Conservation (phyloP, 306 rosid species). For the Chamaecrista fasciculata region DNA sequence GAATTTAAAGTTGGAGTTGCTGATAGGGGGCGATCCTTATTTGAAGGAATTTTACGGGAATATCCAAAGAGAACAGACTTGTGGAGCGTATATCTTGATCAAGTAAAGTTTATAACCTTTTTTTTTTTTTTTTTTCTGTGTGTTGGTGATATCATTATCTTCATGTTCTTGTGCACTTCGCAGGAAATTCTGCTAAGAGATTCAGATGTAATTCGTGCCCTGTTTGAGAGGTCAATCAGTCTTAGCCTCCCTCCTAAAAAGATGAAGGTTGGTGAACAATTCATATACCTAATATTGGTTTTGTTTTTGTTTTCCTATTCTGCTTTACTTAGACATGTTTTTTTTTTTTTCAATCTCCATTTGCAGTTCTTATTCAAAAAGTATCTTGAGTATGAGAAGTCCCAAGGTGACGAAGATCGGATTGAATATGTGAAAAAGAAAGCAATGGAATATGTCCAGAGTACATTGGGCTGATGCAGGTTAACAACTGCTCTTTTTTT, state of each 20-base stretch:
- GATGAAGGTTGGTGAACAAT: conserved; percentile 67
- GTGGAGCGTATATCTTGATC: conserved; percentile 96
- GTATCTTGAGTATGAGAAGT: conserved; percentile 78
- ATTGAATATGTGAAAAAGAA: conserved; percentile 73
- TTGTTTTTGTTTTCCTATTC: neutral
- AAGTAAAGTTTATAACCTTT: conserved; percentile 42
- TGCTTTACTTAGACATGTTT: too few relatives aligned
- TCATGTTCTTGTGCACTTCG: conserved; percentile 25
- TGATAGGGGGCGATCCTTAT: conserved; percentile 81
- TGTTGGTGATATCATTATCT: neutral
- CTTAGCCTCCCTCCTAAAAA: conserved; percentile 82
- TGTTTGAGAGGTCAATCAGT: conserved; percentile 88
- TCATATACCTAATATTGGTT: neutral
- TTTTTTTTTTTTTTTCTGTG: neutral
- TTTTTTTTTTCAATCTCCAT: conserved; percentile 1
- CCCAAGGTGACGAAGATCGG: conserved; percentile 66
- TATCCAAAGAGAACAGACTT: conserved; percentile 84
- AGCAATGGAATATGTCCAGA: conserved; percentile 81
- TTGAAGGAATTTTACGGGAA: conserved; percentile 78
- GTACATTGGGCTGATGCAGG: conserved; percentile 47
- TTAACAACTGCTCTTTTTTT: neutral
- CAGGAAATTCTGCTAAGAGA: conserved; percentile 88
- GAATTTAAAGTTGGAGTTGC: conserved; percentile 86
- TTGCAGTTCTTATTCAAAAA: conserved; percentile 84
- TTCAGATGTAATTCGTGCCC: conserved; percentile 64